phyloP scores from a whole-genome alignment of 2,329 filamentous ascomycete genomes.

The Alternaria hordeiaustralica region DNA sequence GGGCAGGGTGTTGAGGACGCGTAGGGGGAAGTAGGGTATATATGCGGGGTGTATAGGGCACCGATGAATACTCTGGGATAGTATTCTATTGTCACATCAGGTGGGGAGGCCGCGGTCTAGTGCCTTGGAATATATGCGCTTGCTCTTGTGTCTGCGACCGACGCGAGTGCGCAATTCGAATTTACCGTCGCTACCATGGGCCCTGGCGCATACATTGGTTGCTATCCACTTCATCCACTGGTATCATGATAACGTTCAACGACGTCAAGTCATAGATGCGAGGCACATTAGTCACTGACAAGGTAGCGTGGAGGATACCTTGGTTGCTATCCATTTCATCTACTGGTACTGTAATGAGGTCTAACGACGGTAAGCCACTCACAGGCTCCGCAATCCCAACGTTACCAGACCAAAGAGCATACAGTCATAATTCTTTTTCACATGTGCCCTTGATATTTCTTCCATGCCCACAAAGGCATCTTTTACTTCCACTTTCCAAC shows the following conservation, averaged over 20 bases:
- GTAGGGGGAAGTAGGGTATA: not conserved
- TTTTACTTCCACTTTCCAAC: not conserved
- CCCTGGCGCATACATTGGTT: not conserved
- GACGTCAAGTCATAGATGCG: not conserved
- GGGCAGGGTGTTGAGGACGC: not conserved
- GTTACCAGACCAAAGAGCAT: not conserved
- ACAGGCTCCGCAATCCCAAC: not conserved
- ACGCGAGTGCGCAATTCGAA: too few relatives aligned
- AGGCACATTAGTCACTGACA: too few relatives aligned
- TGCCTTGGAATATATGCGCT: not conserved
- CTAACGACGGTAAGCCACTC: not conserved
- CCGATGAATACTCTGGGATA: not conserved
- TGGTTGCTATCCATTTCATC: not conserved
- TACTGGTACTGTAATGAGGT: not conserved
- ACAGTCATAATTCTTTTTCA: not conserved
- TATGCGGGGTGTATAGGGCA: fast-evolving
- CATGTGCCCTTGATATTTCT: too few relatives aligned
- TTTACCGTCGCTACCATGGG: too few relatives aligned
- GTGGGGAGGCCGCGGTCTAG: not conserved
- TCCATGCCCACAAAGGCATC: not conserved
- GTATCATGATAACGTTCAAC: not conserved
- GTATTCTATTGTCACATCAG: not conserved
- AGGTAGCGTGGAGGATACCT: too few relatives aligned
- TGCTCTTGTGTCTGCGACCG: too few relatives aligned
- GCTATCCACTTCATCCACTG: not conserved